These are phyloP conservation scores for Psilocybe tampanensis DNA, from an alignment of 768 basidiomycete species.

Conservation along the genomic window DNA sequence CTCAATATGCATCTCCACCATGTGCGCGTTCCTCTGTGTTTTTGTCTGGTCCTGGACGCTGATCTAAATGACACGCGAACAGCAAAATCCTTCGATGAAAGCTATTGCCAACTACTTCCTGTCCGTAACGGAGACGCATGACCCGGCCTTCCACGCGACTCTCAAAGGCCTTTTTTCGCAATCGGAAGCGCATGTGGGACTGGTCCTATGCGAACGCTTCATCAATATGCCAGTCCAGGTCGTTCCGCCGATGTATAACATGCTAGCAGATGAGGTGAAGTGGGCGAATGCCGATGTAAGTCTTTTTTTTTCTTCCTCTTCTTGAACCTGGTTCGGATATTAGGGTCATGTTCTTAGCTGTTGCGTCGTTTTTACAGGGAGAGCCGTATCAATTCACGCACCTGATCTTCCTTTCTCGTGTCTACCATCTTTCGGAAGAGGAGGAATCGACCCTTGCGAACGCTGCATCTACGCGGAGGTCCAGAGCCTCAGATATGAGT, in stretches of 20 bases:
- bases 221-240: constrained; percentile 97
- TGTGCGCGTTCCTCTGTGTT: constrained; percentile 19
- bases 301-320: constrained; percentile 6
- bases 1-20: constrained; percentile 75
- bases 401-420: constrained; percentile 75
- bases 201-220: constrained; percentile 85
- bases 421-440: constrained; percentile 70
- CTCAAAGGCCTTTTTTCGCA: constrained; percentile 58
- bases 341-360: not conserved
- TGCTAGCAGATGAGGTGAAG: constrained; percentile 84
- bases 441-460: constrained; percentile 63
- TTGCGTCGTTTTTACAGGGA: constrained; percentile 31
- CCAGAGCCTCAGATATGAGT: constrained; percentile 16
- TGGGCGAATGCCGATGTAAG: constrained; percentile 68
- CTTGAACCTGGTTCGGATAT: not conserved
- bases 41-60: not conserved
- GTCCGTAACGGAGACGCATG: constrained; percentile 52
- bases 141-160: constrained; percentile 51
- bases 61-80: constrained; percentile 1
- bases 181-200: constrained; percentile 64
- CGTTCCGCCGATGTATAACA: constrained; percentile 88
- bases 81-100: constrained; percentile 76
- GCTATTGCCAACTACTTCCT: constrained; percentile 73
- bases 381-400: constrained; percentile 75
- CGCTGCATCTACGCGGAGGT: constrained; percentile 31